A percentile compares a stretch with the other conserved stretches of the same genome.
phyloP scores from a whole-genome alignment of 2,329 filamentous ascomycete genomes.

The Talaromyces pinophilus region DNA sequence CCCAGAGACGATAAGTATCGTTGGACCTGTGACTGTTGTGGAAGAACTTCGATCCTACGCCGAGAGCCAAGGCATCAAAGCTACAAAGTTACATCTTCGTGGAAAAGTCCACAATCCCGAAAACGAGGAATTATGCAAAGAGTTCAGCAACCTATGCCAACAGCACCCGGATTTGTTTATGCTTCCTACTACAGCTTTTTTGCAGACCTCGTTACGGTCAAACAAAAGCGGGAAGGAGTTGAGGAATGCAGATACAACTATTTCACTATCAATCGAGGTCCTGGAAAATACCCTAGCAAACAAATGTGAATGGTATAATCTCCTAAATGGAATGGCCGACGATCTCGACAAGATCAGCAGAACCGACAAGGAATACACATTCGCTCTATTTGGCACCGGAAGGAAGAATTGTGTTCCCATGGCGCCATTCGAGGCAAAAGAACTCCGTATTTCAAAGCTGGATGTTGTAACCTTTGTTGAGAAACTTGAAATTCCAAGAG shows the following conservation, averaged over 20 bases:
- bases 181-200: background rate
- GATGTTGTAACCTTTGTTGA: constrained; percentile 14
- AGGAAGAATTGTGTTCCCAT: constrained; percentile 17
- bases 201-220: constrained; percentile 14
- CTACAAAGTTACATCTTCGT: constrained; percentile 18
- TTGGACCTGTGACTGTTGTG: constrained; percentile 8
- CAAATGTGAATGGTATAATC: constrained; percentile 18
- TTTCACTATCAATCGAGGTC: constrained; percentile 10
- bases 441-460: constrained; percentile 5
- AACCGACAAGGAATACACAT: constrained; percentile 2
- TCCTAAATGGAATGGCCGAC: constrained; percentile 5
- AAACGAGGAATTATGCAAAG: constrained; percentile 14
- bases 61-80: constrained; percentile 13
- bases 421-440: constrained; percentile 11
- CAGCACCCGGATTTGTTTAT: background rate
- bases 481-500: constrained; percentile 9
- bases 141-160: constrained; percentile 7
- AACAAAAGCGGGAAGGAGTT: constrained; percentile 13
- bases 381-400: constrained; percentile 16
- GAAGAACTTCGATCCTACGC: constrained; percentile 17
- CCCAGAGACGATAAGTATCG: constrained; percentile 20
- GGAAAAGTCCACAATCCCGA: constrained; percentile 22
- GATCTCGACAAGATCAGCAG: background rate
- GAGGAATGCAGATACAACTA: background rate
- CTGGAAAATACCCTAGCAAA: constrained; percentile 14